Base-by-base conservation (phyloP, 169 alveolate genomes). In the Plasmodium reichenowi region DNA sequence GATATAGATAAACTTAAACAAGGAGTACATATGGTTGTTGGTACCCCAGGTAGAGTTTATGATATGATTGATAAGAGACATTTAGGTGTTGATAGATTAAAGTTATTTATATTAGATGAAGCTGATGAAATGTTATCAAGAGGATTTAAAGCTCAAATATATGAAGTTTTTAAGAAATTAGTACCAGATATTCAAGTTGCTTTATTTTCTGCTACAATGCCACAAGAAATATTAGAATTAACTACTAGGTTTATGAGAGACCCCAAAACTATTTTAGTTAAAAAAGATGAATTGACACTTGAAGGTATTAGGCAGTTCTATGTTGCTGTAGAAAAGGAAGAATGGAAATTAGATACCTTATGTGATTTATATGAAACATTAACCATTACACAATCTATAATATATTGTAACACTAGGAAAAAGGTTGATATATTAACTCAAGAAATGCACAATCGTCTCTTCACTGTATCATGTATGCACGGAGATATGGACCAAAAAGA, bases 1-100 rank as follows among this genome's bases (percentile, higher is more conserved):
- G 99, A 99, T 91, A 97, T 98, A 50, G 97, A 97, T 72, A 98
- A 98, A 63, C 95, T 98, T 63, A 99, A 98, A 92, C 98, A 98
- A 66, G 99, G 99, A 9, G 99, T 98, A 13, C 99, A 98, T 72
- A 97, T 99, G 62, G 98, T 99, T 70, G 96, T 98, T 1, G 99
- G 99, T 56, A 99, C 99, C 7, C 99, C 99, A 3, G 99, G 99
- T 29, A 93, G 99, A 38, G 99, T 99, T 52, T 97, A 95, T 91
- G 99, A 98, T 96, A 98, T 98, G 99, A 98, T 98, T 89, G 96
- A 97, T 67, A 97, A 98, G 88, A 95, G 99, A 50, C 98, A 98
- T 91, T 96, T 99, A 85, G 95, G 96, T 88, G 98, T 99, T 20
- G 94, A 98, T 66, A 93, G 96, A 92, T 89, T 99, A 71, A 98